Evolutionary conservation across 352 stramenopile genomes (phyloP), one percentile per base, ranked within the genome.

Genomic region (Lagenidium giganteum): DNA sequence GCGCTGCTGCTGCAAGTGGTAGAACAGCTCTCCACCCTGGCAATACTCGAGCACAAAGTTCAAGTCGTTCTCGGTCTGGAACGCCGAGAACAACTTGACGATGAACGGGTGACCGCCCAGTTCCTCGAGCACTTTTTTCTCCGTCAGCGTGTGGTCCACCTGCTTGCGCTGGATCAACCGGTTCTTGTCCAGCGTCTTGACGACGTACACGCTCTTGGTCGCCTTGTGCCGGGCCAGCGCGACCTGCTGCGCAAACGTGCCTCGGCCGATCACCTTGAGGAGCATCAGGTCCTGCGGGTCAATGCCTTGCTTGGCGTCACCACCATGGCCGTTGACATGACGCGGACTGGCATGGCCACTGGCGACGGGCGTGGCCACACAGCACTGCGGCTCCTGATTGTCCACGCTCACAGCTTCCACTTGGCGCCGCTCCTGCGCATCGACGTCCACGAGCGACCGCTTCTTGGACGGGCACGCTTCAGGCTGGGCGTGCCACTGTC

Each of bases 21-120:
- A 87, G 36, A 87, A 87, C 42, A 87, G 67, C 48, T 87, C 75
- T 12, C 75, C 75, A 8, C 75, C 75, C 46, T 79, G 71, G 27
- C 75, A 87, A 48, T 76, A 87, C 49, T 87, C 75, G 37, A 87
- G 67, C 45, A 87, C 71, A 34, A 87, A 83, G 54, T 87, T 64
- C 16, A 87, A 58, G 34, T 87, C 71, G 23, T 56, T 53, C 17
- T 69, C 61, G 4, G 75, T 87, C 54, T 83, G 70, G 54, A 85
- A 85, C 22, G 67, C 51, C 24, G 67, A 64, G 47, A 75, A 74
- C 38, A 85, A 59, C 33, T 69, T 67, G 27, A 87, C 71, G 33
- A 87, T 83, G 50, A 87, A 87, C 22, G 71, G 71, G 27, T 84
- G 67, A 21, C 66, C 74, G 16, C 57, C 54, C 20, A 85, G 53